Base-by-base conservation (phyloP, 2,329 filamentous ascomycete genomes). In the Fusarium hainanense region DNA sequence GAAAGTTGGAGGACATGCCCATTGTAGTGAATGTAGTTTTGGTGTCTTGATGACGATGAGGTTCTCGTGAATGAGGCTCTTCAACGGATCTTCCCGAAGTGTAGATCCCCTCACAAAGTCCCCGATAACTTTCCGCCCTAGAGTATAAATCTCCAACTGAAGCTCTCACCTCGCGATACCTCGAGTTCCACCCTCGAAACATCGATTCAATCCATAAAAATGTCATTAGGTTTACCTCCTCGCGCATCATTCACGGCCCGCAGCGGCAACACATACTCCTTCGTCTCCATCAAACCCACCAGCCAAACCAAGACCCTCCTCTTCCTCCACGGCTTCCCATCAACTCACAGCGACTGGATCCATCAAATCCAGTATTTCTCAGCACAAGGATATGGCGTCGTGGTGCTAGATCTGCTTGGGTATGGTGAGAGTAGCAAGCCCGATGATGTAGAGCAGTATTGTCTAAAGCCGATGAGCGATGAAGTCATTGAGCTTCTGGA, bases 271-370 rank as follows among this genome's bases (percentile, higher is more conserved):
- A 55, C 25, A 4, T 79, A 77, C 62, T 79, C 77, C 4, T 80
- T 80, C 65, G 64, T 79, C 27, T 69, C 75, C 51, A 70, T 75
- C 6, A 72, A 66, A 6, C 44, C 72, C 6, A 63, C 54, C 1
- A 27, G 64, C 2, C 54, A 44, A 9, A 58, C 71, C 10, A 67
- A 75, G 7, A 84, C 82, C 0, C 71, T 86, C 6, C 74, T 87
- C 16, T 77, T 86, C 57, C 77, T 86, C 14, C 85, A 86, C 65
- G 83, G 84, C 34, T 84, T 85, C 51, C 84, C 84, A 28, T 84
- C 82, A 7, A 82, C 81, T 37, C 76, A 78, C 14, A 74, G 78
- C 34, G 83, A 85, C 74, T 86, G 83, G 81, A 59, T 74, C 6
- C 70, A 77, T 55, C 81, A 84, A 57, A 74, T 83, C 7, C 41